Evolutionary conservation across 768 basidiomycete species (phyloP).

Genomic region (Agrocybe pediades): DNA sequence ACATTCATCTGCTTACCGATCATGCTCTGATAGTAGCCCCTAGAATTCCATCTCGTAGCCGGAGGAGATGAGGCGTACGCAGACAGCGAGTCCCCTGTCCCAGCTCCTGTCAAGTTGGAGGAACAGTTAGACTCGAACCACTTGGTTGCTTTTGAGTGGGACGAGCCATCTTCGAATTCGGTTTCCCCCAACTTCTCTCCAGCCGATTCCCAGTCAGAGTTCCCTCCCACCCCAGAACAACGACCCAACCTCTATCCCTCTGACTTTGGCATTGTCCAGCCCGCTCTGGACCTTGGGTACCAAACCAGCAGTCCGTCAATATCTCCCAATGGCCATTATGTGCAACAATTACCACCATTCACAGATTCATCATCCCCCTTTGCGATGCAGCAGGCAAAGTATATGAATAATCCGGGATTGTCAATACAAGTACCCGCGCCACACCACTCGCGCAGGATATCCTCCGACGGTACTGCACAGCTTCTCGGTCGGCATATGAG

Average conservation of each 20-base stretch:
- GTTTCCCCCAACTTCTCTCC: slow-evolving; percentile 49
- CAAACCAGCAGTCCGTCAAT: slow-evolving; percentile 27
- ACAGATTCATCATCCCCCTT: slow-evolving; percentile 19
- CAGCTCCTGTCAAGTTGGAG: slow-evolving; percentile 56
- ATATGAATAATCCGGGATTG: slow-evolving; percentile 7
- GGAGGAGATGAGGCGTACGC: slow-evolving; percentile 74
- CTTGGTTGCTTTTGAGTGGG: slow-evolving; percentile 48
- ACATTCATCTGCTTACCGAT: slow-evolving; percentile 8
- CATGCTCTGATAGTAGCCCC: slow-evolving; percentile 14
- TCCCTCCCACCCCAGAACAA: slow-evolving; percentile 46
- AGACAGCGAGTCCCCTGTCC: slow-evolving; percentile 47
- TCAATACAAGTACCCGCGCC: slow-evolving; percentile 17
- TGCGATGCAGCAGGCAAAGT: slow-evolving; percentile 18
- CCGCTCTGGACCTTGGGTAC: slow-evolving; percentile 20
- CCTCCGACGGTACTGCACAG: slow-evolving; percentile 13
- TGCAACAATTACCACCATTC: slow-evolving; percentile 25
- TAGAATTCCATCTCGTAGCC: slow-evolving; percentile 79
- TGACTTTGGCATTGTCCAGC: slow-evolving; percentile 24
- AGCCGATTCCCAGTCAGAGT: slow-evolving; percentile 43
- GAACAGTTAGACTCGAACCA: slow-evolving; percentile 44
- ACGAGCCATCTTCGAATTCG: slow-evolving; percentile 41
- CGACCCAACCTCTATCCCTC: slow-evolving; percentile 31
- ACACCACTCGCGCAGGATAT: slow-evolving; percentile 16
- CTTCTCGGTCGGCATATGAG: slow-evolving; percentile 20
- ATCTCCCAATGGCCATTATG: slow-evolving; percentile 31